Evolutionary conservation across 73 alveolate genomes (phyloP).

Genomic region (Paraurostyla sp.): DNA sequence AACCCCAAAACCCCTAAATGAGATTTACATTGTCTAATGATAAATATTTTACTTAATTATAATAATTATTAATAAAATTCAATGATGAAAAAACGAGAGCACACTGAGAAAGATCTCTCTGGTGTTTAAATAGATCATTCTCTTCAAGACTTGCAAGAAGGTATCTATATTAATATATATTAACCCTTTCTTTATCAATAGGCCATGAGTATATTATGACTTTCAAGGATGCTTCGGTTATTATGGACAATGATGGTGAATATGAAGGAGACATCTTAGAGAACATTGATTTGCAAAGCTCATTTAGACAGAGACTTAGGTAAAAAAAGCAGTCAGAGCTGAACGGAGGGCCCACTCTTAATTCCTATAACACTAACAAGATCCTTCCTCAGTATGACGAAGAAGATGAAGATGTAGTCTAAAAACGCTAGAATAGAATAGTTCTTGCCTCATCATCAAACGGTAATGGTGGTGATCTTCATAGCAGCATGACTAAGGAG

Average conservation of each 20-base stretch:
- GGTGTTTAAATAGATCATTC: conserved; percentile 64
- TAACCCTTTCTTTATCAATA: neutral
- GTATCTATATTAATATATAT: neutral
- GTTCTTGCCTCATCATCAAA: neutral
- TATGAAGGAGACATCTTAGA: conserved; percentile 54
- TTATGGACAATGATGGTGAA: conserved; percentile 56
- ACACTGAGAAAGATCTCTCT: conserved; percentile 44
- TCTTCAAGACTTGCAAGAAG: conserved; percentile 64
- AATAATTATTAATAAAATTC: neutral
- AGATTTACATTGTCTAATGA: no score
- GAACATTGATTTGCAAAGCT: conserved; percentile 31
- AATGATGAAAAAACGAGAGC: neutral
- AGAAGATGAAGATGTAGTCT: conserved; percentile 60
- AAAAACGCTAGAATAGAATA: neutral
- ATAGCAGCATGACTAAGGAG: conserved; percentile 6
- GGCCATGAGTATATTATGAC: conserved; percentile 65
- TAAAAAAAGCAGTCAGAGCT: neutral
- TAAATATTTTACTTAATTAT: neutral
- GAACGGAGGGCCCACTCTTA: neutral
- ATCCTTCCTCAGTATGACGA: conserved; percentile 67
- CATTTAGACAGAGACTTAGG: conserved; percentile 20
- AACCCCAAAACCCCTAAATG: no score
- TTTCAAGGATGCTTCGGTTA: conserved; percentile 36
- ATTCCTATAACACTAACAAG: neutral
- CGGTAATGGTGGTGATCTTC: conserved; percentile 15